Conservation (phyloP, 176 grass and related monocot genomes). For the Carex kokanica region DNA sequence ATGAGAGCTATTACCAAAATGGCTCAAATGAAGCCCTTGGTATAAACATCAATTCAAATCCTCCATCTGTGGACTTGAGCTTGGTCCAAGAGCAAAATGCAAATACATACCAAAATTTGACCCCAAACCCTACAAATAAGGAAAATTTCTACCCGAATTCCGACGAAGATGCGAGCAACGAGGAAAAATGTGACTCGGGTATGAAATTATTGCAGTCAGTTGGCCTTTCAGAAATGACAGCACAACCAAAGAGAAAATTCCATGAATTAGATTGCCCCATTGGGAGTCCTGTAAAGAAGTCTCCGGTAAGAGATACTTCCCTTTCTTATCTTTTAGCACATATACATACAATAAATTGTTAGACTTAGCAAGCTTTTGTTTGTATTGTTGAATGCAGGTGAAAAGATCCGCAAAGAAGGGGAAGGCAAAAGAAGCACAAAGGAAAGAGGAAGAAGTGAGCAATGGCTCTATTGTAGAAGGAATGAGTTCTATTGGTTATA, state of each 20-base stretch:
- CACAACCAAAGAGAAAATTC: conserved; percentile 39
- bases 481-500: conserved; percentile 40
- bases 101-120: conserved; percentile 36
- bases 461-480: conserved; percentile 1
- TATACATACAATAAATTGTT: neutral
- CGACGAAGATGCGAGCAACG: conserved; percentile 31
- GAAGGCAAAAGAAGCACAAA: conserved; percentile 29
- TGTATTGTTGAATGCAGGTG: conserved; percentile 33
- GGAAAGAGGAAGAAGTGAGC: conserved; percentile 28
- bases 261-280: conserved; percentile 19
- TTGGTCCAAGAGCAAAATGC: conserved; percentile 40
- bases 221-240: conserved; percentile 10
- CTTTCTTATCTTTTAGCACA: neutral
- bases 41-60: conserved; percentile 29
- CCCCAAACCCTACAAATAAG: conserved; percentile 28
- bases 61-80: conserved; percentile 39
- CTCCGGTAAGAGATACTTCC: neutral
- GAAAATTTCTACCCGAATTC: conserved; percentile 11
- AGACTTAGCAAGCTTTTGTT: neutral
- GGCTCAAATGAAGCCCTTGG: conserved; percentile 33
- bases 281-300: conserved; percentile 19
- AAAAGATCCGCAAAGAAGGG: conserved; percentile 37
- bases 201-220: conserved; percentile 27
- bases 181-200: conserved; percentile 36
- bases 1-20: conserved; percentile 38